A percentile compares a stretch with the other conserved stretches of the same genome.
phyloP scores from a whole-genome alignment of 768 basidiomycete species.

The Tylopilus cervinicoccineus region DNA sequence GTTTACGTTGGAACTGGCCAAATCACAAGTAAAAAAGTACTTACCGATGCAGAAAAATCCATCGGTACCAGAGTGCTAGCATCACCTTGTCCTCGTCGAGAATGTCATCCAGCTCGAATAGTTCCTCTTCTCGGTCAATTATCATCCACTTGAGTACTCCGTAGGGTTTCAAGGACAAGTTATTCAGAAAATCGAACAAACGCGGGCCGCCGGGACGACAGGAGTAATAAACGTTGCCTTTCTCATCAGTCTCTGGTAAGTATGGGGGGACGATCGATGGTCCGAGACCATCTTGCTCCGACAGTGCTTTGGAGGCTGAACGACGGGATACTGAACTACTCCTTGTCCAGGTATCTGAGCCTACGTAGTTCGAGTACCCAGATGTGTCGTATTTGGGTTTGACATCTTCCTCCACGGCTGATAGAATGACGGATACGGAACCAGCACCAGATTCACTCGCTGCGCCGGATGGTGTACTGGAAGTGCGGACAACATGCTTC shows the following conservation, averaged over 20 bases:
- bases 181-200: conserved; percentile 60
- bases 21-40: conserved; percentile 3
- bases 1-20: neutral
- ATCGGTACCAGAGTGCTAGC: conserved; percentile 72
- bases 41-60: conserved; percentile 64
- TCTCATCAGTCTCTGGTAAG: conserved; percentile 43
- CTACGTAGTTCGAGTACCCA: neutral
- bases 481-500: conserved; percentile 4
- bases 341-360: neutral
- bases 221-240: conserved; percentile 50
- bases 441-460: conserved; percentile 5
- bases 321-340: conserved; percentile 5
- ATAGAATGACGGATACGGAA: conserved; percentile 4
- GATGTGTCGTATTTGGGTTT: conserved; percentile 19
- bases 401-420: conserved; percentile 18
- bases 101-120: conserved; percentile 68
- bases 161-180: conserved; percentile 54
- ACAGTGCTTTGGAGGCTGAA: conserved; percentile 10
- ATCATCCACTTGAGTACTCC: conserved; percentile 69
- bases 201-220: conserved; percentile 64
- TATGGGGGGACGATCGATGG: conserved; percentile 51
- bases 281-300: conserved; percentile 41
- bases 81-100: conserved; percentile 77
- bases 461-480: conserved; percentile 11
- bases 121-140: conserved; percentile 69